Evolutionary conservation across 1,284 basidiomycete genomes (phyloP).

Genomic region (Erythrobasidium hasegawianum): DNA sequence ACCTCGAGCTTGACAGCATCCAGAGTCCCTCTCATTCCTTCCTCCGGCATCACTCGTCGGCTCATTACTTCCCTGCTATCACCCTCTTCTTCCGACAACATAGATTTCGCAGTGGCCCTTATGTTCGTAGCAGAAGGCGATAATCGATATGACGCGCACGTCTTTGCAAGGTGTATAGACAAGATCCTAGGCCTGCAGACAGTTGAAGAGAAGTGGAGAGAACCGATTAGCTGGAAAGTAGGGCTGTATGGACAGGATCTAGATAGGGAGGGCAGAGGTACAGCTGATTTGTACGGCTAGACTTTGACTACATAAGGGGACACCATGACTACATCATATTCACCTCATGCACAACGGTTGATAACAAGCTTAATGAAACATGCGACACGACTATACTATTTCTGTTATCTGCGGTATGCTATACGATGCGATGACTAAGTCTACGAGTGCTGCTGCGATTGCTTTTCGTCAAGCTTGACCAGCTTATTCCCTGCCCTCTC

Average conservation of each 20-base stretch:
- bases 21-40: slow-evolving; percentile 17
- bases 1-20: neutral
- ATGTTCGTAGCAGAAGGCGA: slow-evolving; percentile 33
- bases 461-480: too few relatives aligned
- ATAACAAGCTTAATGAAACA: too few relatives aligned
- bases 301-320: too few relatives aligned
- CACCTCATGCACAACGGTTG: too few relatives aligned
- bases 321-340: too few relatives aligned
- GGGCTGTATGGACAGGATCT: slow-evolving; percentile 23
- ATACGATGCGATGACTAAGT: too few relatives aligned
- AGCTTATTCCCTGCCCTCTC: too few relatives aligned
- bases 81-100: neutral
- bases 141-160: slow-evolving; percentile 31
- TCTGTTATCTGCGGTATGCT: too few relatives aligned
- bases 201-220: slow-evolving; percentile 18
- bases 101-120: slow-evolving; percentile 1
- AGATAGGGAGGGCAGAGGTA: slow-evolving; percentile 3
- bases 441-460: too few relatives aligned
- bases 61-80: slow-evolving; percentile 10
- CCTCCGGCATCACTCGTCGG: slow-evolving; percentile 30
- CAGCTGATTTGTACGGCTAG: slow-evolving; percentile 16
- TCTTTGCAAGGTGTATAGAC: slow-evolving; percentile 15
- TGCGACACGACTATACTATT: too few relatives aligned
- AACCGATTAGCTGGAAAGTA: slow-evolving; percentile 31
- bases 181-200: slow-evolving; percentile 9